A percentile compares a stretch with the other conserved stretches of the same genome.
Evolutionary conservation across 805 yeast genomes (phyloP).

Genomic region (Ogataea zsoltii): DNA sequence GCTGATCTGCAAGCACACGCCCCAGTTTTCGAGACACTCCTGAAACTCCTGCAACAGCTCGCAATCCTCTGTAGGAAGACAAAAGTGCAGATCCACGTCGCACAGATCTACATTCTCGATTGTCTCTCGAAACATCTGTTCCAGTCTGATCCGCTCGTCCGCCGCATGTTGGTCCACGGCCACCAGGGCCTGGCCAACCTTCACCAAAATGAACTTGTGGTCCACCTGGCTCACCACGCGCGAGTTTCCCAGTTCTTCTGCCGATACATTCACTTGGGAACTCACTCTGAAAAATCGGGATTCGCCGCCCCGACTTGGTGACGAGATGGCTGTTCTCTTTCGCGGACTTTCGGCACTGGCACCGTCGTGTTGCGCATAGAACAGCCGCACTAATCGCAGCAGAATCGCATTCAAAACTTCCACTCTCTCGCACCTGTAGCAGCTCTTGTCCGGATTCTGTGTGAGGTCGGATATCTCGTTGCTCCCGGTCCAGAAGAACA

Average conservation of each 20-base stretch:
- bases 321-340: neutral
- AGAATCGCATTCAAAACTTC: constrained; percentile 35
- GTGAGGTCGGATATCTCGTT: constrained; percentile 35
- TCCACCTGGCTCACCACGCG: constrained; percentile 60
- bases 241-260: constrained; percentile 22
- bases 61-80: constrained; percentile 33
- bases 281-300: constrained; percentile 20
- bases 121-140: constrained; percentile 43
- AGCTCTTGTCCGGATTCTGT: constrained; percentile 41
- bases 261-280: constrained; percentile 18
- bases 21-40: constrained; percentile 44
- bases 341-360: neutral
- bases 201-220: constrained; percentile 59
- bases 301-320: neutral
- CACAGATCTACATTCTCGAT: constrained; percentile 26
- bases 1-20: constrained; percentile 31
- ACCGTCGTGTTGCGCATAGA: neutral
- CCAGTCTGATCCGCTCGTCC: constrained; percentile 73
- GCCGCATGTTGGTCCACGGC: constrained; percentile 83
- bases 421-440: constrained; percentile 29
- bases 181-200: constrained; percentile 30
- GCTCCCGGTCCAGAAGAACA: neutral
- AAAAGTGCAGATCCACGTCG: constrained; percentile 17
- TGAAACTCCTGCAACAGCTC: constrained; percentile 33
- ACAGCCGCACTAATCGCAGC: constrained; percentile 31